Base-by-base conservation (phyloP, 306 rosid species). In the Biancaea sappan region DNA sequence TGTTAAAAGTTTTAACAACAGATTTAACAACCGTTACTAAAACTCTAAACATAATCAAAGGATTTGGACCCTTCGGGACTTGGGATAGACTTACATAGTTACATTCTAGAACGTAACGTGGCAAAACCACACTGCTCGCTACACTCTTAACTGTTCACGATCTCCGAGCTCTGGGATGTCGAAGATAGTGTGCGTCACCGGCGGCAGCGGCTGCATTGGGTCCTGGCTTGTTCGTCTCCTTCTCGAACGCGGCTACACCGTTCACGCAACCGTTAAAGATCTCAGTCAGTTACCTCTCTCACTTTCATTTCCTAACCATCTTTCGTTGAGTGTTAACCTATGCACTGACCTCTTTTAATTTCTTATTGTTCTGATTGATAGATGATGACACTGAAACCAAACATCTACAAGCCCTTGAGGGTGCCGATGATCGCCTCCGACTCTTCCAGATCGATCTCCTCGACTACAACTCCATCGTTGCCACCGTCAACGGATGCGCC, bases 361-460 rank as follows among this genome's bases (percentile, higher is more conserved):
- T 24, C 38, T 15, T 34, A 6, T 25, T 6, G 2, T 11, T 58
- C 25, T 29, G 50, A 14, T 52, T 14, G 26, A 16, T 68, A 93
- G 97, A 82, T 11, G 90, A 91, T 68, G 90, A 88, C 0, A 69
- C 38, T 4, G 98, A 94, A 38, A 91, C 97, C 53, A 91, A 88
- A 83, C 98, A 94, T 83, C 84, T 94, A 22, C 61, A 86, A 80
- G 82, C 79, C 24, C 73, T 91, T 0, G 89, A 85, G 34, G 96
- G 92, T 35, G 92, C 96, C 0, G 40, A 70, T 19, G 25, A 75
- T 16, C 90, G 86, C 48, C 96, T 91, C 52, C 89, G 86, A 61
- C 87, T 94, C 76, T 89, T 89, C 92, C 91, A 91, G 81, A 88
- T 94, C 52, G 98, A 94, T 22, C 98, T 94, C 56, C 94, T 91